A percentile compares a stretch with the other conserved stretches of the same genome.
These are phyloP conservation scores for Penicillium pulvis DNA, from an alignment of 495 filamentous ascomycete species.

Conservation along the genomic window DNA sequence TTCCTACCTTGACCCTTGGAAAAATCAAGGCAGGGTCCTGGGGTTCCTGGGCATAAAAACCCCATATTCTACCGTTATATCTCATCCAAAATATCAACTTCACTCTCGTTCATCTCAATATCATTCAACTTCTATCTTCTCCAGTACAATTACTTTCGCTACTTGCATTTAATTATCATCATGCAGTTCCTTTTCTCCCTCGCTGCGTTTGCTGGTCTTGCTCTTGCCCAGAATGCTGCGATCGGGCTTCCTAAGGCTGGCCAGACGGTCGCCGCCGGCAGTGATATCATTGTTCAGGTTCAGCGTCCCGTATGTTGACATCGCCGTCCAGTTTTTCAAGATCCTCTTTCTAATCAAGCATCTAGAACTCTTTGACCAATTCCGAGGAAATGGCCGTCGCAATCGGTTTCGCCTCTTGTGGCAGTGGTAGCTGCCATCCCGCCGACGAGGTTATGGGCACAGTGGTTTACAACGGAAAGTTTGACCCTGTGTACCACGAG, in stretches of 20 bases:
- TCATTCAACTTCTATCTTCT: conserved; percentile 1
- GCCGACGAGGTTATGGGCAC: conserved; percentile 29
- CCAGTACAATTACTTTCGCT: conserved; percentile 1
- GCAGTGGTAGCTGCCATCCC: conserved; percentile 14
- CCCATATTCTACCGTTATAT: background rate
- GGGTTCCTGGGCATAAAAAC: conserved; percentile 10
- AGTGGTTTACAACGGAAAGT: conserved; percentile 35
- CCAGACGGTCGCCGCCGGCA: conserved; percentile 20
- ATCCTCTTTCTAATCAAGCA: background rate
- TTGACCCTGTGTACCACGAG: conserved; percentile 36
- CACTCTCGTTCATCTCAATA: background rate
- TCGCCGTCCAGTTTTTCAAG: background rate
- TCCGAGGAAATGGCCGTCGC: conserved; percentile 35
- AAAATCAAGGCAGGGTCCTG: conserved; percentile 1
- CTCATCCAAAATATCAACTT: background rate
- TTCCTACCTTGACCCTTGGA: background rate
- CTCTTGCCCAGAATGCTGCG: conserved; percentile 65
- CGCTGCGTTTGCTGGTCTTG: conserved; percentile 31
- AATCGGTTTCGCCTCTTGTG: conserved; percentile 39
- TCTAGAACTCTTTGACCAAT: conserved; percentile 33
- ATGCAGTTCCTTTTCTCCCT: conserved; percentile 31
- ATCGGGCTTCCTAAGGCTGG: conserved; percentile 62
- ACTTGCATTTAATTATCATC: conserved; percentile 3
- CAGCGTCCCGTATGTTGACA: conserved; percentile 33
- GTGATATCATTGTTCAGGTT: conserved; percentile 31